phyloP scores from a whole-genome alignment of 2,329 filamentous ascomycete genomes.

The Lachnellula suecica region DNA sequence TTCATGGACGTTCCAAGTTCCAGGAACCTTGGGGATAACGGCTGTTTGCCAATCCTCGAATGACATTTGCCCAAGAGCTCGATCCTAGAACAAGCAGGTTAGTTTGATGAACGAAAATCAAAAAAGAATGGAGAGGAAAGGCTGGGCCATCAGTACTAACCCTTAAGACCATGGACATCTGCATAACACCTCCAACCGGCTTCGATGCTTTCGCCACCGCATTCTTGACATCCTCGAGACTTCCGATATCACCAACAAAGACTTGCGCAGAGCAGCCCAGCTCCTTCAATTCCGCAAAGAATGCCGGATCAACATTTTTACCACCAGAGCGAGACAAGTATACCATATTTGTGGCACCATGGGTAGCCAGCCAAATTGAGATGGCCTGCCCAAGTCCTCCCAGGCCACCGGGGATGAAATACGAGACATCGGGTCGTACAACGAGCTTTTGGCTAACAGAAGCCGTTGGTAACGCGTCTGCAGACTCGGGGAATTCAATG shows the following conservation, averaged over 20 bases:
- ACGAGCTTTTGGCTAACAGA: background rate
- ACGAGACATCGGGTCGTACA: slow-evolving; percentile 22
- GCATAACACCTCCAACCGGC: slow-evolving; percentile 22
- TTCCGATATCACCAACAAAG: slow-evolving; percentile 9
- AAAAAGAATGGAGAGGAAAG: too few relatives aligned
- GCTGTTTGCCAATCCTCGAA: background rate
- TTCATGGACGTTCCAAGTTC: background rate
- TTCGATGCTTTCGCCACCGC: background rate
- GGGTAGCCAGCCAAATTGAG: slow-evolving; percentile 35
- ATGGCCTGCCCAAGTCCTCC: slow-evolving; percentile 40
- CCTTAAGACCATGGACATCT: slow-evolving; percentile 32
- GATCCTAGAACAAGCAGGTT: too few relatives aligned
- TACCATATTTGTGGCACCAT: slow-evolving; percentile 37
- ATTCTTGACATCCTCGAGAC: slow-evolving; percentile 5
- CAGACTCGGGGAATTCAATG: background rate
- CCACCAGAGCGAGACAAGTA: slow-evolving; percentile 36
- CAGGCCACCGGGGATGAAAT: slow-evolving; percentile 40
- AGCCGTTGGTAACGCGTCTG: background rate
- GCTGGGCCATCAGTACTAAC: too few relatives aligned
- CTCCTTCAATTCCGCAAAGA: slow-evolving; percentile 12
- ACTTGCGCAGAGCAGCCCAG: slow-evolving; percentile 15
- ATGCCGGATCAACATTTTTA: slow-evolving; percentile 25
- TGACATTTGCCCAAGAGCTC: slow-evolving; percentile 26
- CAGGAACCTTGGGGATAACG: background rate
- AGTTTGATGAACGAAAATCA: too few relatives aligned